Evolutionary conservation across 2,329 filamentous ascomycete genomes (phyloP), one percentile per base, ranked within the genome.

Genomic region (Shiraia bambusicola): DNA sequence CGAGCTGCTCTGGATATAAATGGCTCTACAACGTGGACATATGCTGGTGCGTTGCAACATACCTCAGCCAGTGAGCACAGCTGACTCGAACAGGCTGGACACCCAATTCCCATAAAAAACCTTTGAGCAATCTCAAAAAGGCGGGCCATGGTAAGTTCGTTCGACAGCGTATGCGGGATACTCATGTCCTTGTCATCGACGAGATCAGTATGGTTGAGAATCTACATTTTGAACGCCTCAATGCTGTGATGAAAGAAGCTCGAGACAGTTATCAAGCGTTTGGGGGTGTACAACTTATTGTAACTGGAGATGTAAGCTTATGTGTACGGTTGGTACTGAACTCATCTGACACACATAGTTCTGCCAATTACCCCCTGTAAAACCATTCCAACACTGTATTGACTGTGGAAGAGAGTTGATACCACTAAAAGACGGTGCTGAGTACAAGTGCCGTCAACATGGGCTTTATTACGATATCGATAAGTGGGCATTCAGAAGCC

Each of bases 161-260:
- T 0, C 60, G 49, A 15, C 56, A 67, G 1, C 68, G 75, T 0
- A 60, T 81, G 2, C 53, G 14, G 0, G 24, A 59, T 0, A 80
- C 76, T 0, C 70, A 84, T 35, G 76, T 82, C 1, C 69, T 86
- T 1, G 73, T 86, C 16, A 79, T 86, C 12, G 82, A 86, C 50
- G 83, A 86, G 61, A 79, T 86, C 42, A 81, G 76, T 47, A 86
- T 86, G 82, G 71, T 84, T 0, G 78, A 82, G 35, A 79, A 76
- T 39, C 58, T 73, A 6, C 69, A 76, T 34, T 75, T 82, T 19
- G 73, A 79, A 43, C 72, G 79, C 10, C 61, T 58, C 10, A 76
- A 78, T 42, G 58, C 53, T 3, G 54, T 79, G 2, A 72, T 75
- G 67, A 77, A 78, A 44, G 59, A 49, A 16, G 66, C 65, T 2